These are phyloP conservation scores for Penicillium chermesinum DNA, from an alignment of 495 filamentous ascomycete genomes.

Conservation along the genomic window DNA sequence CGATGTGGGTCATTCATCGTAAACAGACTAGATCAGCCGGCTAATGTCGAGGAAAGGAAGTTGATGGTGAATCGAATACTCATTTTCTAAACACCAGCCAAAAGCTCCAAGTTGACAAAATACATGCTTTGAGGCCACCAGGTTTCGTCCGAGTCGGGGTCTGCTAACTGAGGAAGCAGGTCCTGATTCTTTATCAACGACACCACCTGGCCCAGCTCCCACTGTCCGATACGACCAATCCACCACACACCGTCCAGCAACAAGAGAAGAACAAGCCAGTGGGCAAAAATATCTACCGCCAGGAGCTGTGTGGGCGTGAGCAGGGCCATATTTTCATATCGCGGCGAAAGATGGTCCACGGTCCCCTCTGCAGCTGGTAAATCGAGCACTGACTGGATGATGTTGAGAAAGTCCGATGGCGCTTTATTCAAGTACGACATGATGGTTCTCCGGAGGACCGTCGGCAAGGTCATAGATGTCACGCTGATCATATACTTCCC, in stretches of 20 bases:
- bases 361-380: neutral
- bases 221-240: conserved; percentile 33
- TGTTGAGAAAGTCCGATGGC: conserved; percentile 15
- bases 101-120: conserved; percentile 41
- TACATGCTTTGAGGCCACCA: conserved; percentile 34
- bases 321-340: neutral
- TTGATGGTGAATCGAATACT: no score
- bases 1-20: no score
- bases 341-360: conserved; percentile 3
- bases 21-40: no score
- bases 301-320: conserved; percentile 24
- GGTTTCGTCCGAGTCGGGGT: conserved; percentile 12
- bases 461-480: conserved; percentile 25
- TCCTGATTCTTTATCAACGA: conserved; percentile 14
- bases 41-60: no score
- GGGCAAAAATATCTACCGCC: conserved; percentile 40
- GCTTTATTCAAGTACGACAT: conserved; percentile 30
- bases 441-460: conserved; percentile 22
- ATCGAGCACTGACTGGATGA: conserved; percentile 21
- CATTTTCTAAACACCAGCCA: no score
- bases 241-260: conserved; percentile 42
- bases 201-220: conserved; percentile 27
- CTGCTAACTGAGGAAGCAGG: neutral
- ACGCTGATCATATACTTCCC: conserved; percentile 24
- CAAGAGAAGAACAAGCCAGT: conserved; percentile 42